Evolutionary conservation across 495 filamentous ascomycete species (phyloP), one percentile per base, ranked within the genome.

Genomic region (Paragyromitra xinjiangensis): DNA sequence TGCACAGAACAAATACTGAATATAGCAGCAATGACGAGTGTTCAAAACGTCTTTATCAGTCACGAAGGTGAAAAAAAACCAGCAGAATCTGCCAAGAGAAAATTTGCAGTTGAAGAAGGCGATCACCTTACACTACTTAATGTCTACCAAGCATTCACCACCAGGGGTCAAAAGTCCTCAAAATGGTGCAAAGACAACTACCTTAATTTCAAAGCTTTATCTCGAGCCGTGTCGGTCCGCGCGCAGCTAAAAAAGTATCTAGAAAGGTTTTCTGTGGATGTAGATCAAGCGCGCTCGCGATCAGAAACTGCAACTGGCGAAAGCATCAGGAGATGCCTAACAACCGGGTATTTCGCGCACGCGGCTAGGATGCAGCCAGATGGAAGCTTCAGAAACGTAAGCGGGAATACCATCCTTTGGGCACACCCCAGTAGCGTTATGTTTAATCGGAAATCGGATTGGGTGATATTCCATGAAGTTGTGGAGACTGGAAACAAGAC

Each of bases 371-470:
- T 98, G 95, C 93, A 97, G 83, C 88, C 94, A 0, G 95, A 99
- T 86, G 95, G 95, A 19, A 93, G 89, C 14, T 98, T 98, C 80
- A 90, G 88, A 79, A 94, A 92, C 34, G 89, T 96, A 56, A 91
- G 89, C 69, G 94, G 93, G 11, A 89, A 88, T 6, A 87, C 85
- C 51, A 84, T 88, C 50, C 85, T 99, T 45, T 89, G 97, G 85
- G 93, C 94, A 22, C 95, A 99, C 84, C 96, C 95, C 3, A 96
- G 90, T 80, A 95, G 92, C 19, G 84, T 99, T 80, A 94, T 99
- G 91, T 98, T 98, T 87, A 97, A 98, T 84, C 90, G 95, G 56
- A 98, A 97, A 86, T 94, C 93, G 19, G 95, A 98, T 78, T 99
- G 95, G 95, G 94, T 99, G 9, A 89, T 99, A 53, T 99, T 98